Conservation (phyloP, 768 basidiomycete genomes). For the Candolleomyces eurysporus region DNA sequence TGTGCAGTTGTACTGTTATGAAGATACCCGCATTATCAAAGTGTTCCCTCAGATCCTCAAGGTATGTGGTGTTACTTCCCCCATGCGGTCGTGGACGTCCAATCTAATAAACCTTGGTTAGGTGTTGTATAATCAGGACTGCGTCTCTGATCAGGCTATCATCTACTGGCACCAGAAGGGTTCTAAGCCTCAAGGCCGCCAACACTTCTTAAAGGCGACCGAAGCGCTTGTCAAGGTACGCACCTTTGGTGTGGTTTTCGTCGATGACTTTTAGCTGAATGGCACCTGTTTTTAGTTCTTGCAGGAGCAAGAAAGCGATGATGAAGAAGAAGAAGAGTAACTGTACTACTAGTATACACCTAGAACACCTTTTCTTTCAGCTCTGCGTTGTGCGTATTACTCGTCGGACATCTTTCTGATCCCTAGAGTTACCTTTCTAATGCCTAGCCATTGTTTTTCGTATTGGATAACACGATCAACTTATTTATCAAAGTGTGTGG, state of each 20-base stretch:
- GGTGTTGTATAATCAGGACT: slow-evolving; percentile 96
- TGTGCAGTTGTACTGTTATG: slow-evolving; percentile 94
- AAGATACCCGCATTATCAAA: slow-evolving; percentile 93
- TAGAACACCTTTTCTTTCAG: not conserved
- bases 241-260: slow-evolving; percentile 5
- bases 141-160: slow-evolving; percentile 93
- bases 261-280: slow-evolving; percentile 6
- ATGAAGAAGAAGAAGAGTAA: slow-evolving; percentile 52
- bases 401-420: not conserved
- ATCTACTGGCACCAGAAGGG: slow-evolving; percentile 99
- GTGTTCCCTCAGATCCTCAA: slow-evolving; percentile 95
- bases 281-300: slow-evolving; percentile 59
- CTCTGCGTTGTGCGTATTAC: not conserved
- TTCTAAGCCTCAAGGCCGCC: slow-evolving; percentile 90
- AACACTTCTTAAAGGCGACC: slow-evolving; percentile 90
- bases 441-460: too few species aligned
- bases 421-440: too few species aligned
- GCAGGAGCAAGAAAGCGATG: slow-evolving; percentile 83
- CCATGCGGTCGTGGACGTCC: not conserved
- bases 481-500: too few species aligned
- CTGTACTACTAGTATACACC: slow-evolving; percentile 8
- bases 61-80: slow-evolving; percentile 34
- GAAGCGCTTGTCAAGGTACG: slow-evolving; percentile 86
- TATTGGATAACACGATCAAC: too few species aligned
- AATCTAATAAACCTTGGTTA: slow-evolving; percentile 23